These are phyloP conservation scores for Tephrocybe sp. DNA, from an alignment of 768 basidiomycete species.

Conservation along the genomic window DNA sequence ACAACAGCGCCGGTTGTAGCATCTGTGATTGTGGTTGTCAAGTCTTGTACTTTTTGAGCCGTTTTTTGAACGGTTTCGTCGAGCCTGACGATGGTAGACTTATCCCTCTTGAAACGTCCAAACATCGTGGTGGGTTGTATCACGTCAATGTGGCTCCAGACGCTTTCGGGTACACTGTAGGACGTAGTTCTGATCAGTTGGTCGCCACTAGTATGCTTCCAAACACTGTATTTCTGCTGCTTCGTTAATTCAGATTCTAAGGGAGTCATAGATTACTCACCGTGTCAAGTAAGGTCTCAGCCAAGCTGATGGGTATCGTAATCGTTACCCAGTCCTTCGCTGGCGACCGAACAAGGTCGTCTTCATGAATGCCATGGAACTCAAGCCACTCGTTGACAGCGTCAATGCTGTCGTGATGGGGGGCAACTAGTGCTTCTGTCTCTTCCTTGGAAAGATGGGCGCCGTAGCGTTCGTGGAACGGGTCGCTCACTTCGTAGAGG, in stretches of 20 bases:
- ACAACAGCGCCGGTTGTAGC: slow-evolving; percentile 33
- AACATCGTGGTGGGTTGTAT: slow-evolving; percentile 76
- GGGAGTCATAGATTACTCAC: slow-evolving; percentile 32
- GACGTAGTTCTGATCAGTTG: slow-evolving; percentile 60
- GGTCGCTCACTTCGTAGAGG: slow-evolving; percentile 58
- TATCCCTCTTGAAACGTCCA: slow-evolving; percentile 32
- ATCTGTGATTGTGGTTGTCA: slow-evolving; percentile 14
- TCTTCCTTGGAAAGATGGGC: slow-evolving; percentile 61
- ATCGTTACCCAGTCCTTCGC: slow-evolving; percentile 71
- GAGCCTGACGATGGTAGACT: slow-evolving; percentile 29
- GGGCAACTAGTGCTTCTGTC: slow-evolving; percentile 59
- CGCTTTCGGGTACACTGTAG: slow-evolving; percentile 60
- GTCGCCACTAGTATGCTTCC: slow-evolving; percentile 54
- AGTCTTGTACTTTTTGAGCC: slow-evolving; percentile 7
- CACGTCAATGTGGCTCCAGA: slow-evolving; percentile 62
- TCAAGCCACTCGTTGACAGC: slow-evolving; percentile 62
- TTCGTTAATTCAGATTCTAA: background rate
- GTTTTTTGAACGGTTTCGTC: slow-evolving; percentile 15
- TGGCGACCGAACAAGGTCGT: slow-evolving; percentile 50
- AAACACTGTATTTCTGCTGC: slow-evolving; percentile 58
- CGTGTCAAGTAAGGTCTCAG: slow-evolving; percentile 71
- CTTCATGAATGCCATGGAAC: slow-evolving; percentile 48
- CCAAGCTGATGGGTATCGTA: slow-evolving; percentile 52
- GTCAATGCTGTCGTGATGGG: slow-evolving; percentile 48
- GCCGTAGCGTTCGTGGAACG: slow-evolving; percentile 51